Conservation (phyloP, 2,329 filamentous ascomycete species). For the Phialocephala sp. region DNA sequence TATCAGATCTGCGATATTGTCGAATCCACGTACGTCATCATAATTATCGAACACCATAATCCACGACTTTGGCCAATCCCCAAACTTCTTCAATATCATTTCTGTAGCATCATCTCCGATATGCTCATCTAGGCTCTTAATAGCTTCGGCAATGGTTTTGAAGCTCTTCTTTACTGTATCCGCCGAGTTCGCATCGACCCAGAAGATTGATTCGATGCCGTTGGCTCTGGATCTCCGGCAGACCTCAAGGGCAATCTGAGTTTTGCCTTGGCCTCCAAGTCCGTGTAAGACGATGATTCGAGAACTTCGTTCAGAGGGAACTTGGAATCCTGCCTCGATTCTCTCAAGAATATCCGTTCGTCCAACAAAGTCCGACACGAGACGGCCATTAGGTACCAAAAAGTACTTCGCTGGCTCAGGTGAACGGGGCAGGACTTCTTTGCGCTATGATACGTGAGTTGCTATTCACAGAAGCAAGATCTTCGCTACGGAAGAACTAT, state of each 20-base stretch:
- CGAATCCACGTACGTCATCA: constrained; percentile 29
- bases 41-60: constrained; percentile 38
- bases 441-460: neutral
- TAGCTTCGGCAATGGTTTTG: constrained; percentile 20
- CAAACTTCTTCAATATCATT: constrained; percentile 23
- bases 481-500: neutral
- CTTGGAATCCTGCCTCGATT: constrained; percentile 24
- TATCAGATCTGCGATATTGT: constrained; percentile 24
- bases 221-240: constrained; percentile 26
- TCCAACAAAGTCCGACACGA: constrained; percentile 28
- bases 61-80: constrained; percentile 25
- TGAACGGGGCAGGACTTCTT: neutral
- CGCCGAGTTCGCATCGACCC: constrained; percentile 32
- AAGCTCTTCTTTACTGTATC: constrained; percentile 27
- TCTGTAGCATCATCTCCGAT: constrained; percentile 6
- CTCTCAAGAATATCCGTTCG: constrained; percentile 27
- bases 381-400: constrained; percentile 5
- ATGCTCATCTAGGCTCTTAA: constrained; percentile 14
- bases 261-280: constrained; percentile 37
- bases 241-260: constrained; percentile 34
- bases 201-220: constrained; percentile 24
- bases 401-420: neutral
- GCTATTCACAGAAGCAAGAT: neutral
- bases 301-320: neutral
- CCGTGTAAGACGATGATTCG: constrained; percentile 30